Evolutionary conservation across 2,329 filamentous ascomycete genomes (phyloP).

Genomic region (Pestalotiopsis sp.): DNA sequence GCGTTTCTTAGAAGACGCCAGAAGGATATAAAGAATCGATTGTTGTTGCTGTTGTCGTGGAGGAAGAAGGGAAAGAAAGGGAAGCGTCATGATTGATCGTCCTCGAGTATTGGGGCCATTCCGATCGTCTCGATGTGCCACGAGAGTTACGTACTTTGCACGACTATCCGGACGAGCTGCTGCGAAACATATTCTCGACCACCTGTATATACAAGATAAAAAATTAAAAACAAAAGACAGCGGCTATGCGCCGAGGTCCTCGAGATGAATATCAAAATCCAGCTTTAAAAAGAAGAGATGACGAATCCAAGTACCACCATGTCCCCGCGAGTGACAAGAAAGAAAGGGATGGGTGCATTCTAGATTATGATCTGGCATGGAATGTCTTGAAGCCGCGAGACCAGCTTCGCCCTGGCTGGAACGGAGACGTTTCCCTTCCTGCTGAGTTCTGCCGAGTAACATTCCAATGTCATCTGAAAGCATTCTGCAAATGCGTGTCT

Average conservation of each 20-base stretch:
- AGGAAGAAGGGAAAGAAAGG: neutral
- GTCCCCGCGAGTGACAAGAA: conserved; percentile 12
- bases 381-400: conserved; percentile 15
- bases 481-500: conserved; percentile 12
- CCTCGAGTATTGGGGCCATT: neutral
- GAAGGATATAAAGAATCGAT: conserved; percentile 1
- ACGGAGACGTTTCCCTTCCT: neutral
- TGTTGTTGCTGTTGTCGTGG: neutral
- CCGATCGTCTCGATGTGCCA: conserved; percentile 1
- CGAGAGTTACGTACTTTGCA: neutral
- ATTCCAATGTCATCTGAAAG: neutral
- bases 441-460: neutral
- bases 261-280: conserved; percentile 29
- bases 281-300: conserved; percentile 21
- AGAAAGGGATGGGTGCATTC: conserved; percentile 12
- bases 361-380: conserved; percentile 16
- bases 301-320: neutral
- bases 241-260: conserved; percentile 20
- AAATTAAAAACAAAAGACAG: conserved; percentile 7
- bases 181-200: conserved; percentile 1
- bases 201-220: conserved; percentile 10
- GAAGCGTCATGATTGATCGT: neutral
- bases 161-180: neutral
- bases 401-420: conserved; percentile 20
- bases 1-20: neutral